phyloP scores from a whole-genome alignment of 2,329 filamentous ascomycete genomes.

The Stromatinia cepivora region DNA sequence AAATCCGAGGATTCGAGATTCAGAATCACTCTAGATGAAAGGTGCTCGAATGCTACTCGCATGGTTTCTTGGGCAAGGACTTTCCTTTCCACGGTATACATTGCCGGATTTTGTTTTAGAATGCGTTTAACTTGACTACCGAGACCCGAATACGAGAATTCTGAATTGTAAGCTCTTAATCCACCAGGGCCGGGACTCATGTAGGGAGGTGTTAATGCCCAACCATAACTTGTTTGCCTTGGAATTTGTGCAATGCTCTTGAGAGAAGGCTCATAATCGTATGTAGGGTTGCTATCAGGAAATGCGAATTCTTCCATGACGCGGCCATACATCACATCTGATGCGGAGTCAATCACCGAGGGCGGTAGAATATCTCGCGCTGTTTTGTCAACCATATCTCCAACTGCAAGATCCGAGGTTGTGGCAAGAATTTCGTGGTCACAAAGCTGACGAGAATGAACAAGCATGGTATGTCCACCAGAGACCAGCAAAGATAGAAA shows the following conservation, averaged over 20 bases:
- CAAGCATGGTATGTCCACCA: constrained; percentile 86
- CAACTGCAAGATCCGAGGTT: constrained; percentile 80
- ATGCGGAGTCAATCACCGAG: constrained; percentile 52
- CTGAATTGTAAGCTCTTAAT: constrained; percentile 36
- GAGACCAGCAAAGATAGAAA: constrained; percentile 88
- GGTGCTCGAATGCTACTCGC: constrained; percentile 82
- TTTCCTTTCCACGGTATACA: constrained; percentile 61
- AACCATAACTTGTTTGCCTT: constrained; percentile 54
- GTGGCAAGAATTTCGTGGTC: constrained; percentile 72
- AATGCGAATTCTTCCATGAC: constrained; percentile 80
- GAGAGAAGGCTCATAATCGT: constrained; percentile 50
- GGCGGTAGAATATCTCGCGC: constrained; percentile 73
- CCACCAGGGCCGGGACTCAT: constrained; percentile 54
- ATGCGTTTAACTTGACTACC: constrained; percentile 64
- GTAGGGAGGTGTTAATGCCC: constrained; percentile 67
- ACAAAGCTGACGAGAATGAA: constrained; percentile 68
- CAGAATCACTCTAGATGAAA: constrained; percentile 72
- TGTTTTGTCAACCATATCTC: constrained; percentile 85
- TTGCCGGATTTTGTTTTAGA: constrained; percentile 45
- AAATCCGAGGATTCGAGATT: constrained; percentile 50
- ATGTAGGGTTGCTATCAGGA: constrained; percentile 45
- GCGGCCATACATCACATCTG: constrained; percentile 76
- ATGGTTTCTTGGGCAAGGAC: constrained; percentile 72
- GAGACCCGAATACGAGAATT: constrained; percentile 75
- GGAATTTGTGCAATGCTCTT: constrained; percentile 58